Evolutionary conservation across 2,329 filamentous ascomycete species (phyloP).

Genomic region (Aspergillus hiratsukae): DNA sequence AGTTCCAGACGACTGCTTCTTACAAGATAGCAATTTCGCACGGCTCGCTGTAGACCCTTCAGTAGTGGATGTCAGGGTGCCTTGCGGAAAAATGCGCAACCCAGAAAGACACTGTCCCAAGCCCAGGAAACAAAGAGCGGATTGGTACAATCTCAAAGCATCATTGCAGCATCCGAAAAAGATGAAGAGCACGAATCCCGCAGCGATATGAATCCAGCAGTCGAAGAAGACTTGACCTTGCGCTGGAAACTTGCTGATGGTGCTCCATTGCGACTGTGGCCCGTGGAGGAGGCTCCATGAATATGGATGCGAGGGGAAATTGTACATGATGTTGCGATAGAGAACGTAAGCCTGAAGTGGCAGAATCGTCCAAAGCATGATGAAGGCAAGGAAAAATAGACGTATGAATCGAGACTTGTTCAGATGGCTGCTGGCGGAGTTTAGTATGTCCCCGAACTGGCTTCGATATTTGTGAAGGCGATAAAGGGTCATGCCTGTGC

Average conservation of each 20-base stretch:
- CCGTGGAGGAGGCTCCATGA: slow-evolving; percentile 53
- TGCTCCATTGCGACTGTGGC: slow-evolving; percentile 45
- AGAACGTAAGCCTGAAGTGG: slow-evolving; percentile 53
- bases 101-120: slow-evolving; percentile 31
- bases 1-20: slow-evolving; percentile 12
- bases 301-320: slow-evolving; percentile 40
- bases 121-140: slow-evolving; percentile 41
- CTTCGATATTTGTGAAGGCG: slow-evolving; percentile 59
- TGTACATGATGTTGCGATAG: slow-evolving; percentile 36
- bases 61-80: slow-evolving; percentile 7
- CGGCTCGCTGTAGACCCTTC: slow-evolving; percentile 24
- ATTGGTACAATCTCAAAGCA: slow-evolving; percentile 52
- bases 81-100: slow-evolving; percentile 14
- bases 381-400: slow-evolving; percentile 45
- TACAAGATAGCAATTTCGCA: slow-evolving; percentile 23
- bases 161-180: slow-evolving; percentile 63
- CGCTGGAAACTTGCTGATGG: slow-evolving; percentile 46
- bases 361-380: slow-evolving; percentile 53
- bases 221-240: slow-evolving; percentile 47
- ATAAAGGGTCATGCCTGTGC: slow-evolving; percentile 53
- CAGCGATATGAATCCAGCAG: slow-evolving; percentile 54
- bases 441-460: slow-evolving; percentile 54
- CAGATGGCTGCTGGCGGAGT: slow-evolving; percentile 46
- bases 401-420: slow-evolving; percentile 59
- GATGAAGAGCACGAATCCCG: slow-evolving; percentile 55